Conservation (phyloP, 805 yeast species). For the Scheffersomyces lignosus region DNA sequence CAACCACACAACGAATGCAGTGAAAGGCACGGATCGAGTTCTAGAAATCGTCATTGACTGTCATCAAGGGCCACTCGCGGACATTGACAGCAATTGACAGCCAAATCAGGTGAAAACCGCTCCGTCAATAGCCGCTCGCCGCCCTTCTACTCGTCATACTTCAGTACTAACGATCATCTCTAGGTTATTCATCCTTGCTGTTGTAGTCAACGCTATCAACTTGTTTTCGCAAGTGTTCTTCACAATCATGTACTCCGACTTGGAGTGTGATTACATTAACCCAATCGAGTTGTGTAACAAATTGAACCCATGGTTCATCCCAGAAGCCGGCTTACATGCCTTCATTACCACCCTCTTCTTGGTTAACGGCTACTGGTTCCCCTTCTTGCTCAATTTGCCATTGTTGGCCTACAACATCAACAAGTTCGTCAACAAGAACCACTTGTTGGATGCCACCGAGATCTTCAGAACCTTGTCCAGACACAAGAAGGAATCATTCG, state of each 20-base stretch:
- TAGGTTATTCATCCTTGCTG: conserved; percentile 75
- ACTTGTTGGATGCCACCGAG: conserved; percentile 93
- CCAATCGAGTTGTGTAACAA: conserved; percentile 95
- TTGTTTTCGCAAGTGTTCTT: conserved; percentile 91
- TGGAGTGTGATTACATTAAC: conserved; percentile 94
- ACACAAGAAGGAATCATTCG: conserved; percentile 89
- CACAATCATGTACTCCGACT: conserved; percentile 92
- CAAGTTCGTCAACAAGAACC: conserved; percentile 76
- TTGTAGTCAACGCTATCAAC: conserved; percentile 81
- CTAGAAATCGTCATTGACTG: too few species aligned
- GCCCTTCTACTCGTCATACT: too few species aligned
- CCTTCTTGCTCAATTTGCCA: conserved; percentile 80
- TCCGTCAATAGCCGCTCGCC: too few species aligned
- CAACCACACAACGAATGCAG: too few species aligned
- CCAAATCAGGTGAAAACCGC: too few species aligned
- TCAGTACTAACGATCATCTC: too few species aligned
- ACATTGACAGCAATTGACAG: too few species aligned
- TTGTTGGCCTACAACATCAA: conserved; percentile 79
- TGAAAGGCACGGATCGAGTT: too few species aligned
- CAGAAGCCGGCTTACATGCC: conserved; percentile 86
- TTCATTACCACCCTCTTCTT: conserved; percentile 68
- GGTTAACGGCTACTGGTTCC: conserved; percentile 89
- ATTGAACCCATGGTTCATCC: conserved; percentile 82
- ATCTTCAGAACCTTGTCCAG: conserved; percentile 91
- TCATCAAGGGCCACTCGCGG: too few species aligned